Evolutionary conservation across 2,329 filamentous ascomycete genomes (phyloP), one percentile per base, ranked within the genome.

Genomic region (Ceratocystis lukuohia): DNA sequence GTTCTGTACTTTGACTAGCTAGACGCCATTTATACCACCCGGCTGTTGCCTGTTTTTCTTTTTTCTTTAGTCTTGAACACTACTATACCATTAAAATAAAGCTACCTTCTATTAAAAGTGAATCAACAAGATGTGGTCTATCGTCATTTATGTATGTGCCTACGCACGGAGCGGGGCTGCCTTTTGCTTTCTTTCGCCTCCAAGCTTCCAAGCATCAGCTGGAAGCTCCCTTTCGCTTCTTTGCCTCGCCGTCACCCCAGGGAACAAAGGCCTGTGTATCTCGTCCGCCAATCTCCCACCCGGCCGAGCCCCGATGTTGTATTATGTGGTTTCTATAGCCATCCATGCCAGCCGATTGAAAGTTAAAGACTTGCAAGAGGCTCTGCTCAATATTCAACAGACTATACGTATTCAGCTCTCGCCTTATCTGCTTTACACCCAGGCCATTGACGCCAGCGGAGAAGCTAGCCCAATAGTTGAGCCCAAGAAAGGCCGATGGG

Each of bases 341-440:
- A 22, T 20, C 20, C 17, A 63, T 46, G 8, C 61, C 61, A 15
- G 61, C 22, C 4, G 61, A 46, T n/a, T 46, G 25, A 45, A 63
- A 63, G 17, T 63, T 48, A 22, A 63, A 25, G 10, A 50, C 44
- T 22, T 63, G 61, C 61, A 63, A 28, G n/a, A 63, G 37, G 20
- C 61, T 63, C 15, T 63, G 61, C 44, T 63, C 61, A 63, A 63
- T 63, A 10, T 45, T 63, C 8, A 48, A n/a, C 45, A 63, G 41
- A 8, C 61, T 33, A 25, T 63, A 63, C 8, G 12, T 20, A 17
- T 63, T 63, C 25, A 50, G 44, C 1, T 25, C 44, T 5, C 44
- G 61, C 15, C 28, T 7, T 30, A 20, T 30, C 3, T 6, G 30
- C 28, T 7, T 6, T 17, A 30, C 8, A 5, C 56, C 56, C 3